Evolutionary conservation across 1,284 basidiomycete species (phyloP), one percentile per base, ranked within the genome.

Genomic region (Melampsora americana): DNA sequence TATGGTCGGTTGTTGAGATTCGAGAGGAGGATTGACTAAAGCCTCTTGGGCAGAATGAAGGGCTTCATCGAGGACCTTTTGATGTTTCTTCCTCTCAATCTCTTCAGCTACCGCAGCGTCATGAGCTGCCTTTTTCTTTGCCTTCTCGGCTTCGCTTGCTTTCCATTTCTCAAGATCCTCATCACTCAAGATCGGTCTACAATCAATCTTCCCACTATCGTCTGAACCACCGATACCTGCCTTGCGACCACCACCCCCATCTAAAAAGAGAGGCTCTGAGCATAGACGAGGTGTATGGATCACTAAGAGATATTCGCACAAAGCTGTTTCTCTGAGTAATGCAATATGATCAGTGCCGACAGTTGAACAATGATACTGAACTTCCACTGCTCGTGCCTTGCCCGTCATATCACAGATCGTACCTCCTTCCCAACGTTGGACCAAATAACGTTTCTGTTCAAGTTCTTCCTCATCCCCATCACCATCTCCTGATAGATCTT

Each of bases 301-400:
- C 79, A 95, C 90, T 76, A 97, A 86, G 66, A 95, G 88, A 83
- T 97, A 96, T 79, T 90, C 89, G 83, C 94, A 86, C 32, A 81
- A 94, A 81, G 90, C 90, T 26, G 92, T 87, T 85, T 97, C 94
- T 82, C 94, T 93, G 80, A 97, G 89, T 81, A 94, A 90, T 70
- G 92, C 87, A 80, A 96, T 92, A 60, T 82, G 80, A 80, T 86
- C 86, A 53, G 90, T 88, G 84, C 90, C 90, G 72, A 90, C 90
- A 90, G 92, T 92, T 78, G 91, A 92, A 84, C 94, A 97, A 84
- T 97, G 94, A 83, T 95, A 94, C 90, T 97, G 94, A 46, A 97
- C 89, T 86, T 97, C 93, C 69, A 94, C 90, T 84, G 92, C 90
- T 77, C 94, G 89, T 75, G 87, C 87, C 82, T 86, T 87, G 60